Evolutionary conservation across 73 alveolate genomes (phyloP), one percentile per base, ranked within the genome.

Genomic region (Paramecium pentaurelia): DNA sequence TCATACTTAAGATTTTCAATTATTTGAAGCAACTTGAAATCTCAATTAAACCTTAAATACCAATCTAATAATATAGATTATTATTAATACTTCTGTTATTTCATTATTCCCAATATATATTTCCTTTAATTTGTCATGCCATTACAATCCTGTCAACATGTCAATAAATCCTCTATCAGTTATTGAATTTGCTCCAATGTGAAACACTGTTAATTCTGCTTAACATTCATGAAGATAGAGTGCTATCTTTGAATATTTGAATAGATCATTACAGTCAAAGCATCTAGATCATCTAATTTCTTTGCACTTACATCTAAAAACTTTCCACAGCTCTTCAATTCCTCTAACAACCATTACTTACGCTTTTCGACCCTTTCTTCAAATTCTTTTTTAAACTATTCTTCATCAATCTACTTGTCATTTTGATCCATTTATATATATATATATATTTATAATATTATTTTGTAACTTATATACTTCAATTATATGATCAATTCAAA

Each of bases 251-350:
- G 14, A 25, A 8, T 45, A 47, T 40, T 80, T 20, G 30, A 25
- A 18, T 25, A 34, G 60, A 18, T 34, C 20, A 8, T 32, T 80
- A 80, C 91, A 42, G 91, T 80, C 58, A 80, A 80, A 12, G 91
- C 91, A 80, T 80, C 91, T 47, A 80, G 73, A 80, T 80, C 91
- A 80, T 80, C 91, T 45, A 80, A 47, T 80, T 80, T 80, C 75
- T 80, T 80, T 25, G 91, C 91, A 80, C 91, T 80, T 8, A 80
- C 91, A 47, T 80, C 91, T 80, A 80, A 47, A 80, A 42, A 80
- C 75, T 80, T 80, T 80, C 75, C 91, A 32, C 77, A 40, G 9
- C 47, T 45, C 32, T 27, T 80, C 10, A 80, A 49, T 11, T 80
- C 91, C 7, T 80, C 77, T n/a, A 80, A 28, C 8, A 80, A 47